Conservation (phyloP, 2,329 filamentous ascomycete genomes). For the Xylaria polymorpha region DNA sequence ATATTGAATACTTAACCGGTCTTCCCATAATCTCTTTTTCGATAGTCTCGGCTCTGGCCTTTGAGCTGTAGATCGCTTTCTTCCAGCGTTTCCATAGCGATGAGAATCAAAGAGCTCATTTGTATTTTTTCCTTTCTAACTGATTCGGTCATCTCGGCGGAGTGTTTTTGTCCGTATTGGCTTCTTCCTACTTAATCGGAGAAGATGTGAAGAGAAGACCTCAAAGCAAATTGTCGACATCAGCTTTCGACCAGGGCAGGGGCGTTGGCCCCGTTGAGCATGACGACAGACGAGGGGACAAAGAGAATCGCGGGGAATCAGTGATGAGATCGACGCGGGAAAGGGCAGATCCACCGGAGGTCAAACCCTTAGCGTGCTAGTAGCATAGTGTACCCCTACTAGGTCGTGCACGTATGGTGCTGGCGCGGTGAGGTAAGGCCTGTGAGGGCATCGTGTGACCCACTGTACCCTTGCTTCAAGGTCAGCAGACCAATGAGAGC, state of each 20-base stretch:
- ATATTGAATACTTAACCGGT: too few relatives aligned
- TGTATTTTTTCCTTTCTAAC: too few relatives aligned
- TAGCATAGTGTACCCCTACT: too few relatives aligned
- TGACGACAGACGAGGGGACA: conserved; percentile 6
- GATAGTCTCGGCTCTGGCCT: too few relatives aligned
- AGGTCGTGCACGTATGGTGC: too few relatives aligned
- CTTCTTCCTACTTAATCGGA: not conserved
- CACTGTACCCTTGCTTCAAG: conserved; percentile 11
- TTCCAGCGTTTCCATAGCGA: too few relatives aligned
- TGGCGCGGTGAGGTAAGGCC: too few relatives aligned
- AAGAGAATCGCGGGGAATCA: not conserved
- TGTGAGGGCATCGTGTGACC: not conserved
- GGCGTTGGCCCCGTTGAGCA: not conserved
- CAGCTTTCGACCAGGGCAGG: not conserved
- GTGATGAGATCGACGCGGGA: conserved; percentile 1
- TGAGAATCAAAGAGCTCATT: too few relatives aligned
- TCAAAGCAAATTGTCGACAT: not conserved
- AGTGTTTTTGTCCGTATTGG: too few relatives aligned
- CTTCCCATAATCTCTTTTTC: too few relatives aligned
- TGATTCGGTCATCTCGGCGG: too few relatives aligned
- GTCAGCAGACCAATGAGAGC: conserved; percentile 13
- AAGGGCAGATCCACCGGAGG: not conserved
- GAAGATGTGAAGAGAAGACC: not conserved
- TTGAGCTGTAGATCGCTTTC: too few relatives aligned
- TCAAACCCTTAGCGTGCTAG: not conserved